A percentile compares a stretch with the other conserved stretches of the same genome.
These are phyloP conservation scores for Ruellia speciosa DNA, from an alignment of 305 asterid genomes.

Conservation along the genomic window DNA sequence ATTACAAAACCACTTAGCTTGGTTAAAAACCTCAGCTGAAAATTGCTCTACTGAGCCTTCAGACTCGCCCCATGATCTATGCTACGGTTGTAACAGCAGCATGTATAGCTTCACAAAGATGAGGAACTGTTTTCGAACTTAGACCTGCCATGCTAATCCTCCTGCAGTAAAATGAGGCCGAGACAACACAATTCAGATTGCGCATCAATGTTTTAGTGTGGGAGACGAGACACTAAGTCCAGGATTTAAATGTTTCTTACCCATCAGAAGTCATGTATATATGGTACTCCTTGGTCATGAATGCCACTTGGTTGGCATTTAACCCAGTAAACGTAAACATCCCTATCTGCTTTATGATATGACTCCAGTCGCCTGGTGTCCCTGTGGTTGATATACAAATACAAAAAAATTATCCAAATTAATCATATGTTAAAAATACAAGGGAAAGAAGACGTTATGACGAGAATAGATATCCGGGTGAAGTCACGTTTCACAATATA, in stretches of 20 bases:
- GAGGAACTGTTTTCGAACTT: slow-evolving; percentile 63
- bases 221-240: not conserved
- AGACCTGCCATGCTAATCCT: slow-evolving; percentile 89
- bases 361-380: slow-evolving; percentile 89
- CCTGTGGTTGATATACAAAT: slow-evolving; percentile 35
- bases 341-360: slow-evolving; percentile 72
- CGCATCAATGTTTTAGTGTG: no score
- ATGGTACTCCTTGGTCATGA: slow-evolving; percentile 71
- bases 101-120: slow-evolving; percentile 72
- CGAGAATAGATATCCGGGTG: no score
- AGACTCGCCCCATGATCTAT: slow-evolving; percentile 21
- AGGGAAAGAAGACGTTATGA: no score
- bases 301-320: slow-evolving; percentile 55
- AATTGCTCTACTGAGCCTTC: not conserved
- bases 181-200: not conserved
- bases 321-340: slow-evolving; percentile 81
- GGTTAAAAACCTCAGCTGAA: not conserved
- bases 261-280: slow-evolving; percentile 86
- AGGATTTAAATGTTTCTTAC: slow-evolving; percentile 29
- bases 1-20: not conserved
- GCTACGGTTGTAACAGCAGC: slow-evolving; percentile 51
- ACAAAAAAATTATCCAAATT: slow-evolving; percentile 5
- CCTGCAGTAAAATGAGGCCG: slow-evolving; percentile 30
- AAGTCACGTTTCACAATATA: no score
- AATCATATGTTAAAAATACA: no score